Base-by-base conservation (phyloP, 805 yeast species). In the Nematodospora valgi region DNA sequence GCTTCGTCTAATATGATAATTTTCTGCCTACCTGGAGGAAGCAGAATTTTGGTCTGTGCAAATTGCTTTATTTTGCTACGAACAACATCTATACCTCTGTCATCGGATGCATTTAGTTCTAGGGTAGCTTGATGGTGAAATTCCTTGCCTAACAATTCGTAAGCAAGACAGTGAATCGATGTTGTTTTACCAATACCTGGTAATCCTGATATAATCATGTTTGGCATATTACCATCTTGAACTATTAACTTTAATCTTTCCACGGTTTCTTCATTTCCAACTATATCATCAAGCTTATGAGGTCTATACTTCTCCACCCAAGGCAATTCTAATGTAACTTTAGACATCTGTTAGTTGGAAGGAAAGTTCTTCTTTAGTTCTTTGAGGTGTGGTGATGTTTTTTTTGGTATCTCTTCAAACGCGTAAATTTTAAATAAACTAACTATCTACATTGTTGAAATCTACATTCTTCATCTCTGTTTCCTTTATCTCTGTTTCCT, bases 121-220 rank as follows among this genome's bases (percentile, higher is more conserved):
- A 93, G 62, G 0, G 91, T 91, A 0, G 96, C 98, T 45, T 83
- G 91, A 23, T 70, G 67, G 48, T 81, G 81, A 17, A 78, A 64
- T 13, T 75, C 75, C n/a, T n/a, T n/a, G 0, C 95, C 96, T 20
- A 93, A 67, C 27, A 93, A 61, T 52, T 85, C 95, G 34, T 77
- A 73, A 0, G 98, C 97, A 19, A 93, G 72, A 63, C 97, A 89
- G 41, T 85, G 86, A 5, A 93, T 78, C 2, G 96, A 83, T 0
- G 98, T 93, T 2, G 98, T 93, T 57, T 93, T 93, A 27, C 98
- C 98, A 37, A 93, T 91, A 47, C 98, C 98, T 2, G 98, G 98
- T 30, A 87, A 64, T 3, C 98, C 95, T n/a, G 93, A 82, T 29
- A 93, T 84, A 48, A 93, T 89, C 75, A 93, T 69, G 61, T 93